These are phyloP conservation scores for Apostasia shenzhenica DNA, from an alignment of 106 monocot species.

Conservation along the genomic window DNA sequence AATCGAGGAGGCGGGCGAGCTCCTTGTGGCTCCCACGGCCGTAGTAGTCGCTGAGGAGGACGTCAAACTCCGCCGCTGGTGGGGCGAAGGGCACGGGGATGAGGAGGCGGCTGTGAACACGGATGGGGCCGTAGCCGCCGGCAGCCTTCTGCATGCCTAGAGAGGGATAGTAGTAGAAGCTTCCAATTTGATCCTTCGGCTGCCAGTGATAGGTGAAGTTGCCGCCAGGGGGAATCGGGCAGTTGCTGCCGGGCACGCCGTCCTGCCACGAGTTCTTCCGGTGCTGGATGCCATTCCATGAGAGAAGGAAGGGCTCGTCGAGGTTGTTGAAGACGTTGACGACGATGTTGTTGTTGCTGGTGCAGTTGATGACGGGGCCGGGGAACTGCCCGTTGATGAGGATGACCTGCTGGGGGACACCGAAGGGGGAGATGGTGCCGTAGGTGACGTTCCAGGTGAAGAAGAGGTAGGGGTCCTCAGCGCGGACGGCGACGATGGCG, in stretches of 20 bases:
- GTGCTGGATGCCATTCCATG: conserved; percentile 47
- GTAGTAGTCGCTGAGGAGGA: conserved; percentile 47
- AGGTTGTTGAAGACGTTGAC: conserved; percentile 71
- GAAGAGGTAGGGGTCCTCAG: conserved; percentile 58
- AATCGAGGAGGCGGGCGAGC: conserved; percentile 22
- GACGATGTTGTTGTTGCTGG: conserved; percentile 76
- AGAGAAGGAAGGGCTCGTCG: conserved; percentile 46
- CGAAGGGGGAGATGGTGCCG: conserved; percentile 40
- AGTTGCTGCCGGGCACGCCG: conserved; percentile 42
- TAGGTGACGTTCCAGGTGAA: conserved; percentile 64
- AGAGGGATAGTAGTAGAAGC: conserved; percentile 50
- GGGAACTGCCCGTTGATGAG: conserved; percentile 65
- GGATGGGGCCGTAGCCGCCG: conserved; percentile 36
- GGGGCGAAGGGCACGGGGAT: conserved; percentile 45
- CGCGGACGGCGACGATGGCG: conserved; percentile 10
- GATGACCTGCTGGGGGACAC: conserved; percentile 41
- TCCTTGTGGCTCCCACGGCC: conserved; percentile 17
- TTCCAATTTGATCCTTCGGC: conserved; percentile 50
- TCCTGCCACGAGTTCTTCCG: conserved; percentile 59
- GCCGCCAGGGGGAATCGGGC: conserved; percentile 33
- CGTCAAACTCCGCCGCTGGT: conserved; percentile 32
- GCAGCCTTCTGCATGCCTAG: conserved; percentile 38
- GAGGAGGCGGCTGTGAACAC: conserved; percentile 35
- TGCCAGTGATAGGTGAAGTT: conserved; percentile 50
- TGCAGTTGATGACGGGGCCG: conserved; percentile 71